A percentile compares a stretch with the other conserved stretches of the same genome.
These are phyloP conservation scores for Suaeda aralocaspica DNA, from an alignment of 148 eudicot genomes.

Conservation along the genomic window DNA sequence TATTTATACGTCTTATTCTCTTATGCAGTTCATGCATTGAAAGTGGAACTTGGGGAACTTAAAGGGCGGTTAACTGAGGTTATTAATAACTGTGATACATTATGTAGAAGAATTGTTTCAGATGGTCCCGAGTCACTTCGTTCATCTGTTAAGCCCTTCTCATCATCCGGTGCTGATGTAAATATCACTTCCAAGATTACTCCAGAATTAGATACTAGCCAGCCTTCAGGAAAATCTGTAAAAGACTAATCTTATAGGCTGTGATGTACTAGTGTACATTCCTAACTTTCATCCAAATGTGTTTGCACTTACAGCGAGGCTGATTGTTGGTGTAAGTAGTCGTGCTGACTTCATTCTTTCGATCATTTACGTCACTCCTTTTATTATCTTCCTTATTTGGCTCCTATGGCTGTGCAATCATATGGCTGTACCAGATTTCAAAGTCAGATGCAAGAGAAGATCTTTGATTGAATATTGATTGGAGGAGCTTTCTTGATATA, in stretches of 20 bases:
- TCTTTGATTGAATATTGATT: too few relatives aligned
- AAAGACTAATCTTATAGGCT: constrained; percentile 6
- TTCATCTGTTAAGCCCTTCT: constrained; percentile 64
- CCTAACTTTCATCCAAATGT: background rate
- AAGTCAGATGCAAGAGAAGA: too few relatives aligned
- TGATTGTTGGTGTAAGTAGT: background rate
- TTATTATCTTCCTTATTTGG: background rate
- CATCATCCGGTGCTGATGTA: constrained; percentile 33
- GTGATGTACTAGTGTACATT: background rate
- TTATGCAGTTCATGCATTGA: constrained; percentile 62
- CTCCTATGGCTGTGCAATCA: background rate
- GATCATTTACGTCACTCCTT: background rate
- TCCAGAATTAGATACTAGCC: constrained; percentile 22
- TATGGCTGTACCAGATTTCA: background rate
- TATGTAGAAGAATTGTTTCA: constrained; percentile 62
- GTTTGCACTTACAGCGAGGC: background rate
- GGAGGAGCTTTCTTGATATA: too few relatives aligned
- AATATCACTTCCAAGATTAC: constrained; percentile 26
- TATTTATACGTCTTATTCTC: constrained; percentile 11
- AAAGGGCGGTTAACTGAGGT: constrained; percentile 93
- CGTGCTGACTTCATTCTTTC: constrained; percentile 1
- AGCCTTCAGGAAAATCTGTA: constrained; percentile 21
- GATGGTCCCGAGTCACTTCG: constrained; percentile 78
- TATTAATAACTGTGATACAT: constrained; percentile 76
- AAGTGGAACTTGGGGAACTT: constrained; percentile 91